Evolutionary conservation across 805 yeast species (phyloP), one percentile per base, ranked within the genome.

Genomic region (Yarrowia hollandica): DNA sequence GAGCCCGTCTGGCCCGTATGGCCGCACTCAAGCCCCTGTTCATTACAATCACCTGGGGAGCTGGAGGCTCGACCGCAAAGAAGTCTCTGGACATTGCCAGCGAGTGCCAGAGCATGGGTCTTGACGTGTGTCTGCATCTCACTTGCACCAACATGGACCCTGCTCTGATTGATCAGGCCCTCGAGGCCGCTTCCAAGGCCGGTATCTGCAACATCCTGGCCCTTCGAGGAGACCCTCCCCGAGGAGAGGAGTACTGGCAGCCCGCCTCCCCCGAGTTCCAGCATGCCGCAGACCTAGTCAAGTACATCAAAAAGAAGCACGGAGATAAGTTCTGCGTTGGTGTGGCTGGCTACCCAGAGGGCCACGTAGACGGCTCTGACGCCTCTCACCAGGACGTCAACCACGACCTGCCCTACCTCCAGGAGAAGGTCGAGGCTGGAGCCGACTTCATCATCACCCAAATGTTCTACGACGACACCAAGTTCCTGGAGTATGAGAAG

Each of bases 261-360:
- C 71, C 75, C 31, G 68, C 71, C 41, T 77, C 79, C 7, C 75
- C 79, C 59, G 86, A 82, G 58, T 91, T 90, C 73, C 75, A 77
- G 63, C 79, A 84, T 68, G 98, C 99, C 1, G 86, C 82, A 1
- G 99, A 94, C 70, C 79, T 94, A 62, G 96, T 94, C 10, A 79
- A 75, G 64, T 91, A 92, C 70, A 91, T 94, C 64, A 82, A 81
- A 64, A 64, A 77, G 58, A 71, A 82, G 48, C 77, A 91, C 69
- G 94, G 89, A 3, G 88, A 88, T 68, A 86, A 84, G 65, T 92
- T 92, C 73, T 88, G 96, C 69, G 77, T 92, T 59, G 99, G 99
- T 62, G 99, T 92, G 14, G 99, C 99, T 1, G 97, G 95, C 1
- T 92, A 92, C 71, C 97, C 99, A 8, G 99, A 92, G 70, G 99